Conservation (phyloP, 2,329 filamentous ascomycete genomes). For the Aspergillus novofumigatus region DNA sequence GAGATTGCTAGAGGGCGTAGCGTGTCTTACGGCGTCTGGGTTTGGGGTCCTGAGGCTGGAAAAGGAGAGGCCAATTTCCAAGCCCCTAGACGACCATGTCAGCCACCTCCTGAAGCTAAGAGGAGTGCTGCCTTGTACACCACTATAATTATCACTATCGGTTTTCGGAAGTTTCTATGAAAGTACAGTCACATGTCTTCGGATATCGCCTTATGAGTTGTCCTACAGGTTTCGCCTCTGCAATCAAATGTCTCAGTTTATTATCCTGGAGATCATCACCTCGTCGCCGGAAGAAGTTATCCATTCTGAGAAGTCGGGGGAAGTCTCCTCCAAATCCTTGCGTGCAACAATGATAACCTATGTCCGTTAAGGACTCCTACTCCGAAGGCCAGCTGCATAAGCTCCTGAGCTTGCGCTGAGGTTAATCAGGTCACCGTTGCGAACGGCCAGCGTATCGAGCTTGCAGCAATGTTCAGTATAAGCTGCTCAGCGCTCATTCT, state of each 20-base stretch:
- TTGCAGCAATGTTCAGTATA: neutral
- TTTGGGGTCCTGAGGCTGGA: neutral
- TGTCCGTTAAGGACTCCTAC: neutral
- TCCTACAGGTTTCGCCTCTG: no score
- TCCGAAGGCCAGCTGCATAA: neutral
- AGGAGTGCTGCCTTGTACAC: neutral
- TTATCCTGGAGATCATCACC: neutral
- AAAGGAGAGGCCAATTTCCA: constrained; percentile 2
- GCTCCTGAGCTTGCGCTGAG: neutral
- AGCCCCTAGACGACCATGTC: constrained; percentile 8
- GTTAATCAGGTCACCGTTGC: neutral
- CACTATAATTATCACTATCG: neutral
- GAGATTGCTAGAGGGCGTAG: neutral
- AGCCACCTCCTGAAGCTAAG: constrained; percentile 20
- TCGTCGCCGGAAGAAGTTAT: neutral
- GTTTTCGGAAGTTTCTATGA: neutral
- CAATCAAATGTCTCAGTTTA: neutral
- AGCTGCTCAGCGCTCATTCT: neutral
- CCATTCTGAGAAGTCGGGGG: neutral
- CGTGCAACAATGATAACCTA: neutral
- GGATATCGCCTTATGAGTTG: neutral
- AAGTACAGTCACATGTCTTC: neutral
- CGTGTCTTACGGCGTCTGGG: neutral
- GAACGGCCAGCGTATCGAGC: neutral
- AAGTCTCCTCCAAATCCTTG: neutral